phyloP scores from a whole-genome alignment of 2,329 filamentous ascomycete species.

The Colletotrichum camelliae region DNA sequence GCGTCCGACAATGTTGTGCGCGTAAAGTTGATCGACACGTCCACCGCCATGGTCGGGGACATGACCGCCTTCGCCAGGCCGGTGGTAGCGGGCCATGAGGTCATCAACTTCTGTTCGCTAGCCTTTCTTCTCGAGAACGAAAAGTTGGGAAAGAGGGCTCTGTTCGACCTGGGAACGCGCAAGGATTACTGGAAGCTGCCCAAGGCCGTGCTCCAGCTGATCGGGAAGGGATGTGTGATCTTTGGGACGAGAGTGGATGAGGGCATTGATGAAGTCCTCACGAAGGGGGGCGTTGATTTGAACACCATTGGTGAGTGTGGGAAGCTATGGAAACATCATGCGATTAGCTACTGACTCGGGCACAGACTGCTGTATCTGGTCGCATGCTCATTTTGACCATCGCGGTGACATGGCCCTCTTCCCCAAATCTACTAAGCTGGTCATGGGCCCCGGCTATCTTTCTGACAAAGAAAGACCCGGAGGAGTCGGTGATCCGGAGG shows the following conservation, averaged over 20 bases:
- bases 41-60: conserved; percentile 15
- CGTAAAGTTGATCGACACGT: conserved; percentile 23
- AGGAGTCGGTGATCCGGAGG: background rate
- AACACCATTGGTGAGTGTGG: conserved; percentile 6
- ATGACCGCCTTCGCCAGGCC: conserved; percentile 20
- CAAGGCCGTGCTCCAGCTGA: background rate
- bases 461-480: background rate
- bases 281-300: conserved; percentile 4
- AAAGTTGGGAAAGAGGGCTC: conserved; percentile 1
- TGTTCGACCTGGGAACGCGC: conserved; percentile 22
- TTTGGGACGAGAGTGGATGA: conserved; percentile 13
- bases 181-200: conserved; percentile 24
- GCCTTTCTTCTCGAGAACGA: conserved; percentile 24
- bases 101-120: conserved; percentile 23
- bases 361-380: conserved; percentile 30
- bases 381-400: conserved; percentile 34
- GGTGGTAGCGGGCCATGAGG: conserved; percentile 19
- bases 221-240: conserved; percentile 4
- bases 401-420: conserved; percentile 30
- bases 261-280: conserved; percentile 23
- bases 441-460: conserved; percentile 29
- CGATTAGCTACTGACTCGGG: background rate
- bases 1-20: conserved; percentile 17
- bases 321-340: background rate
- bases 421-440: conserved; percentile 24